Evolutionary conservation across 768 basidiomycete species (phyloP).

Genomic region (Lentinula lateritia): DNA sequence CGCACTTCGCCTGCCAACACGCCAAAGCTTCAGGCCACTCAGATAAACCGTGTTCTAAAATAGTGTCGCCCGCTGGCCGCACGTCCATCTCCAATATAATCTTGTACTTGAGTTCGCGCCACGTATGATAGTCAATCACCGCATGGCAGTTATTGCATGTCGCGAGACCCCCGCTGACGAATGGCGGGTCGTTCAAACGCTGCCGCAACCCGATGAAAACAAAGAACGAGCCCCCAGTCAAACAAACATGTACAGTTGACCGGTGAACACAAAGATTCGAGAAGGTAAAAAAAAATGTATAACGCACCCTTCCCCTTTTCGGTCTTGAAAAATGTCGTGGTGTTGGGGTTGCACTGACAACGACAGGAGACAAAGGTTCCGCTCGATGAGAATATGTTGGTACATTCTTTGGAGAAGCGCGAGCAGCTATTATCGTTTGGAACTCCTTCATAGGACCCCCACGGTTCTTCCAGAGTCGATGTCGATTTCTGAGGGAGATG

Average conservation of each 20-base stretch:
- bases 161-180: conserved; percentile 41
- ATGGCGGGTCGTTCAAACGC: conserved; percentile 52
- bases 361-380: background rate
- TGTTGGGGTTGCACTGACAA: background rate
- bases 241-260: too few species aligned
- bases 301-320: conserved; percentile 31
- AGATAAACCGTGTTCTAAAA: conserved; percentile 39
- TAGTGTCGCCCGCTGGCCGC: conserved; percentile 55
- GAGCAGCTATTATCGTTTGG: background rate
- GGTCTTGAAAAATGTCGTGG: background rate
- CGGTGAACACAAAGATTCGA: too few species aligned
- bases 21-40: conserved; percentile 55
- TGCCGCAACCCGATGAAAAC: too few species aligned
- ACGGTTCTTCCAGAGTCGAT: conserved; percentile 18
- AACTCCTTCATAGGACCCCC: background rate
- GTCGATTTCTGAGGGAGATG: background rate
- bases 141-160: conserved; percentile 47
- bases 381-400: background rate
- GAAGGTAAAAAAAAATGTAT: too few species aligned
- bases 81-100: conserved; percentile 54
- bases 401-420: background rate
- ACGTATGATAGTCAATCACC: conserved; percentile 50
- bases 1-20: conserved; percentile 56
- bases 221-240: background rate
- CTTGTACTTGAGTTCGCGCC: conserved; percentile 59